Percentiles rank a stretch among this genome's conserved stretches.
These are phyloP conservation scores for Fusarium algeriense DNA, from an alignment of 2,329 filamentous ascomycete species.

Conservation along the genomic window DNA sequence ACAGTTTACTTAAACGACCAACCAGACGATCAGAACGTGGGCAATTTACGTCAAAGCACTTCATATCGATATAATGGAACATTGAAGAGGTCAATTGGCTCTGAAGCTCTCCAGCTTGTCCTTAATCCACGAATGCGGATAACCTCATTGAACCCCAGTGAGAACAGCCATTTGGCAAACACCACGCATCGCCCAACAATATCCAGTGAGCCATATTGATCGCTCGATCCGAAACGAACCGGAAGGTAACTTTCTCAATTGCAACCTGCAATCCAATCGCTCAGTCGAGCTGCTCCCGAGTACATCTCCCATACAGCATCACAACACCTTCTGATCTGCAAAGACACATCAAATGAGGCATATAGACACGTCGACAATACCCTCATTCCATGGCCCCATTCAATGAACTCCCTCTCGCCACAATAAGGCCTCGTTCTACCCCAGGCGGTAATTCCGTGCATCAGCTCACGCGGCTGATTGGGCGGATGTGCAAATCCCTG, in stretches of 20 bases:
- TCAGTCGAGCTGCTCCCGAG: neutral
- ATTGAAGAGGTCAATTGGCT: neutral
- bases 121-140: neutral
- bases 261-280: neutral
- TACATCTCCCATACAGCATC: neutral
- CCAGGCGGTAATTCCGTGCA: slow-evolving; percentile 13
- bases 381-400: slow-evolving; percentile 7
- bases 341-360: slow-evolving; percentile 18
- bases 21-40: accelerated
- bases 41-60: accelerated
- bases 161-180: neutral
- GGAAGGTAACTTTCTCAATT: neutral
- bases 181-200: neutral
- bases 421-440: slow-evolving; percentile 12
- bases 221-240: no score
- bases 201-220: neutral
- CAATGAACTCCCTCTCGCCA: slow-evolving; percentile 1
- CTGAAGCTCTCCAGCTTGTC: accelerated
- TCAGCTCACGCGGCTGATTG: slow-evolving; percentile 15
- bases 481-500: slow-evolving; percentile 22
- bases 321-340: neutral
- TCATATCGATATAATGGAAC: accelerated
- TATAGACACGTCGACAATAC: slow-evolving; percentile 14
- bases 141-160: neutral
- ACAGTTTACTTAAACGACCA: no score